Evolutionary conservation across 2,329 filamentous ascomycete species (phyloP).

Genomic region (Knoxdaviesia capensis): DNA sequence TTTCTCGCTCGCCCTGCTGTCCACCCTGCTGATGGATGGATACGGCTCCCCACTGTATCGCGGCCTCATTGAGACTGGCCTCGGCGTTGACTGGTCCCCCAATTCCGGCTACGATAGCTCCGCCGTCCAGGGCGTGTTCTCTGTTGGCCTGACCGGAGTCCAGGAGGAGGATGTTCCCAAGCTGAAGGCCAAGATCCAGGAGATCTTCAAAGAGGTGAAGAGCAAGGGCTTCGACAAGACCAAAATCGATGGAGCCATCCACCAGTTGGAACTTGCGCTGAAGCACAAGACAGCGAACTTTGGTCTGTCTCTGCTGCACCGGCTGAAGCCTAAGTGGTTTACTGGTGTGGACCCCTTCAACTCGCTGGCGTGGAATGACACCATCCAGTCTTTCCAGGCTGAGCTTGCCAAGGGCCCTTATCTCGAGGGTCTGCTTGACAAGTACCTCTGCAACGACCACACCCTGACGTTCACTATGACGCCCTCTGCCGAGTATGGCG

Average conservation of each 20-base stretch:
- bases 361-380: conserved; percentile 78
- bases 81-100: conserved; percentile 85
- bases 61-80: conserved; percentile 68
- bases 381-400: conserved; percentile 62
- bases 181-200: conserved; percentile 54
- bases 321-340: conserved; percentile 85
- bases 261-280: conserved; percentile 78
- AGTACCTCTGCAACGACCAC: conserved; percentile 75
- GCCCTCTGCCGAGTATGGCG: conserved; percentile 55
- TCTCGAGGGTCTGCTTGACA: conserved; percentile 67
- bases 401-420: conserved; percentile 60
- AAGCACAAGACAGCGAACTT: conserved; percentile 97
- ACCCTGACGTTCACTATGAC: conserved; percentile 89
- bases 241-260: conserved; percentile 85
- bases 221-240: conserved; percentile 66
- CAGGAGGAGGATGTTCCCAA: conserved; percentile 58
- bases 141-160: conserved; percentile 79
- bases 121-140: conserved; percentile 63
- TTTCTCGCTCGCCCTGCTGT: conserved; percentile 67
- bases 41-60: conserved; percentile 90
- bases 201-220: conserved; percentile 48
- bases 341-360: conserved; percentile 87
- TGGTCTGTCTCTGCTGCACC: conserved; percentile 74
- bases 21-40: conserved; percentile 72
- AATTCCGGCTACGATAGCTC: conserved; percentile 83